Conservation (phyloP, 306 rosid genomes). For the Cucumis melo region DNA sequence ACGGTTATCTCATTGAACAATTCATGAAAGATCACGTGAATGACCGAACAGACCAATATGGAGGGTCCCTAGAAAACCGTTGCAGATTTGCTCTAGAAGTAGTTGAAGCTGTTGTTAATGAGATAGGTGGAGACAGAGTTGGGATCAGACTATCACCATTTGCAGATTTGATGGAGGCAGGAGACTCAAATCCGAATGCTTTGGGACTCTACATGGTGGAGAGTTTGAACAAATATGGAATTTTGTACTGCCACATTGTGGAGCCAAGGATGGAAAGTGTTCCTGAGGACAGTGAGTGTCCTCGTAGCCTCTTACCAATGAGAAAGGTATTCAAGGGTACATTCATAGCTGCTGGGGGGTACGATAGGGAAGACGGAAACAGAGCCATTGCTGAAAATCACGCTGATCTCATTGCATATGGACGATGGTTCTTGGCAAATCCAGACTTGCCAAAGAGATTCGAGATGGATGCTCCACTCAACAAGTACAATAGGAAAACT, state of each 20-base stretch:
- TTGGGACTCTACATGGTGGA: slow-evolving; percentile 37
- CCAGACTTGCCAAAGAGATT: slow-evolving; percentile 18
- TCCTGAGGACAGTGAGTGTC: slow-evolving; percentile 5
- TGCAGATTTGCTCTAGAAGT: slow-evolving; percentile 50
- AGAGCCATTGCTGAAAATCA: slow-evolving; percentile 11
- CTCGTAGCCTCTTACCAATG: slow-evolving; percentile 24
- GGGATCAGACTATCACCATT: slow-evolving; percentile 69
- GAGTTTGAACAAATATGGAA: slow-evolving; percentile 21
- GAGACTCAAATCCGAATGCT: slow-evolving; percentile 50
- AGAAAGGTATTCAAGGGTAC: slow-evolving; percentile 20
- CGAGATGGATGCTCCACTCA: slow-evolving; percentile 13
- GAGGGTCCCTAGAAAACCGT: slow-evolving; percentile 42
- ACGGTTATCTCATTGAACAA: slow-evolving; percentile 26
- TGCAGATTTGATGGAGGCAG: slow-evolving; percentile 29
- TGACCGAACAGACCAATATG: slow-evolving; percentile 26
- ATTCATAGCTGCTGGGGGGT: slow-evolving; percentile 18
- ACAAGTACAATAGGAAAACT: slow-evolving; percentile 9
- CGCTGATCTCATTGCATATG: slow-evolving; percentile 14
- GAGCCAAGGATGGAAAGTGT: slow-evolving; percentile 52
- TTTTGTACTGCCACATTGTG: slow-evolving; percentile 41
- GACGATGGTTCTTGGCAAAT: slow-evolving; percentile 21
- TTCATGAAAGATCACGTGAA: slow-evolving; percentile 26
- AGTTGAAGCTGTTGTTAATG: slow-evolving; percentile 25
- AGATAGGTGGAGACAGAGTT: slow-evolving; percentile 47
- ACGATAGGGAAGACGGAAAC: slow-evolving; percentile 12